Base-by-base conservation (phyloP, 1,284 basidiomycete species). In the Ceratobasidium sp. region DNA sequence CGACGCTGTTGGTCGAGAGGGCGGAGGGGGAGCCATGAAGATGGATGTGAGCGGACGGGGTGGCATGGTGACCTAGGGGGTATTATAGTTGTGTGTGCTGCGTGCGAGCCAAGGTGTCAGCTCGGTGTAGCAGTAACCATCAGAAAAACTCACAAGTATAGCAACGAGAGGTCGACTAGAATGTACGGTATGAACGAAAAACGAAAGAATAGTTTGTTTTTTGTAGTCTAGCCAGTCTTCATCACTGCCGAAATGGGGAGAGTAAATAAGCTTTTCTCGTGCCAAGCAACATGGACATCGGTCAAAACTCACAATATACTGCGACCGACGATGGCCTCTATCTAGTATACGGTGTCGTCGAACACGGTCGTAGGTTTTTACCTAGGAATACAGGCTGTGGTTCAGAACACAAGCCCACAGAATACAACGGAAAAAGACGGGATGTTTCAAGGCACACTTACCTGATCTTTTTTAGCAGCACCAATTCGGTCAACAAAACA, bases 21-120 rank as follows among this genome's bases (percentile, higher is more conserved):
- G 69, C 17, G 69, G 69, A 46, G 69, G 69, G 6, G 69, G 69
- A n/a, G 69, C 69, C 69, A 73, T 73, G 57, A 73, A 73, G 54
- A 73, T 73, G 26, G 69, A 59, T 9, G 69, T 73, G n/a, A 73
- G 69, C 38, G 69, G 69, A 44, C 69, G 69, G 44, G 69, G 69
- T 50, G 69, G 52, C 69, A 73, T 73, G 69, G 56, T 61, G n/a
- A 28, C 46, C 7, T 10, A 17, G 17, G 48, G 48, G 66, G 38
- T 23, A 59, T 42, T 44, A 59, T 59, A 26, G 23, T 42, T 42
- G 46, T 26, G 40, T 46, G 54, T 23, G 33, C 33, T 33, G 33
- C 33, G 33, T 33, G 33, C 33, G 13, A 48, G 64, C 42, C 28
- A 26, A 66, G 46, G 38, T 33, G 40, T 64, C 7, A 64, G 61